phyloP scores from a whole-genome alignment of 2,329 filamentous ascomycete species.

The Amylocarpus encephaloides region DNA sequence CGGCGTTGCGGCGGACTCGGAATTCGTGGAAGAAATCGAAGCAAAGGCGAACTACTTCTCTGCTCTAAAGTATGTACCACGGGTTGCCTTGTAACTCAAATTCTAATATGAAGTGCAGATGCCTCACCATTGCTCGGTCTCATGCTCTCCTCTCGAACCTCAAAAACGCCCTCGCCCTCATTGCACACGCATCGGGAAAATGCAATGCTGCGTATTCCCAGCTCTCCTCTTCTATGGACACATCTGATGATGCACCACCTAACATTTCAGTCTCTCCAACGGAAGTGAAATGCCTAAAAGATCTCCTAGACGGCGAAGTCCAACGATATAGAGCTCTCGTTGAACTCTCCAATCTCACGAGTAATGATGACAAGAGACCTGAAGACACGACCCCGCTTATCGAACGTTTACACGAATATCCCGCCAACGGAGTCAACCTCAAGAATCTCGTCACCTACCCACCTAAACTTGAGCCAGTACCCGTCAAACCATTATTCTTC shows the following conservation, averaged over 20 bases:
- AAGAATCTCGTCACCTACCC: conserved; percentile 81
- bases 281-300: conserved; percentile 53
- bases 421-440: conserved; percentile 61
- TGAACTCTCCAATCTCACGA: conserved; percentile 62
- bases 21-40: conserved; percentile 70
- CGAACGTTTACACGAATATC: conserved; percentile 70
- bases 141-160: conserved; percentile 68
- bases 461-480: conserved; percentile 72
- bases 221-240: conserved; percentile 35
- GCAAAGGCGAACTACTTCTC: conserved; percentile 78
- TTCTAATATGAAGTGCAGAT: conserved; percentile 42
- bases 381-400: conserved; percentile 53
- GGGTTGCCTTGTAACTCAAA: neutral
- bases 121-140: conserved; percentile 77
- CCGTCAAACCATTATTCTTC: conserved; percentile 91
- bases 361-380: conserved; percentile 34
- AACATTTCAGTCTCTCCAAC: conserved; percentile 60
- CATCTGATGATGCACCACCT: conserved; percentile 44
- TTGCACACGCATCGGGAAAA: conserved; percentile 64
- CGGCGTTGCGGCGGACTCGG: conserved; percentile 78
- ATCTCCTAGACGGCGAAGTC: conserved; percentile 62
- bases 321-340: conserved; percentile 81
- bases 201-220: conserved; percentile 44
- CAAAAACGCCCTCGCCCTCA: conserved; percentile 78
- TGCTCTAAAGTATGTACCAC: conserved; percentile 68